phyloP scores from a whole-genome alignment of 176 grass and related monocot species.

The Dactylis glomerata region DNA sequence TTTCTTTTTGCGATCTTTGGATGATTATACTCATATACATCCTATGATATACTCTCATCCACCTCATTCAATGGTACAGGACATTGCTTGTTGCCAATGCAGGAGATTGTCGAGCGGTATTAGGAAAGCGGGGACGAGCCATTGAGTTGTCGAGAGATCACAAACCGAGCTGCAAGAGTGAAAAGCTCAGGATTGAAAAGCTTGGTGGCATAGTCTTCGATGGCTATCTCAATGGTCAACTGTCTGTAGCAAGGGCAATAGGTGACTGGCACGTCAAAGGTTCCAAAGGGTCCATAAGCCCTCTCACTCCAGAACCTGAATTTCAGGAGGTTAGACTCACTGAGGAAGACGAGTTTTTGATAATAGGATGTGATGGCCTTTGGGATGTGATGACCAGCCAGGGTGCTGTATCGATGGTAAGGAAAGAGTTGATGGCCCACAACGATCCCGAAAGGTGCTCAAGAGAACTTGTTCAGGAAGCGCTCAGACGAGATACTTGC shows the following conservation, averaged over 20 bases:
- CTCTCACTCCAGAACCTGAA: slow-evolving; percentile 79
- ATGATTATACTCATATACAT: slow-evolving; percentile 16
- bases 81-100: slow-evolving; percentile 83
- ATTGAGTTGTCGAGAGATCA: slow-evolving; percentile 83
- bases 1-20: slow-evolving; percentile 6
- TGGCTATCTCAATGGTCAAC: slow-evolving; percentile 86
- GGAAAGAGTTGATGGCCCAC: slow-evolving; percentile 71
- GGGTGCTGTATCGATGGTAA: slow-evolving; percentile 76
- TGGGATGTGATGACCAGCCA: slow-evolving; percentile 99
- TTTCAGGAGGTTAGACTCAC: slow-evolving; percentile 68
- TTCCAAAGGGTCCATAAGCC: slow-evolving; percentile 56
- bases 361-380: slow-evolving; percentile 90
- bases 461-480: slow-evolving; percentile 71
- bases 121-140: slow-evolving; percentile 82
- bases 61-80: slow-evolving; percentile 48
- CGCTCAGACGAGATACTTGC: slow-evolving; percentile 62
- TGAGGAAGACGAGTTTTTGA: slow-evolving; percentile 89
- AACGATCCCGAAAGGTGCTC: slow-evolving; percentile 81
- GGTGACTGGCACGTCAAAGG: slow-evolving; percentile 98
- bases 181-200: slow-evolving; percentile 81
- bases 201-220: slow-evolving; percentile 75
- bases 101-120: slow-evolving; percentile 84
- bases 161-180: slow-evolving; percentile 68
- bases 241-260: slow-evolving; percentile 86
- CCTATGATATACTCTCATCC: slow-evolving; percentile 21